Percentiles rank a stretch among this genome's conserved stretches.
Conservation (phyloP, 306 rosid species). For the Lathyrus sativus region DNA sequence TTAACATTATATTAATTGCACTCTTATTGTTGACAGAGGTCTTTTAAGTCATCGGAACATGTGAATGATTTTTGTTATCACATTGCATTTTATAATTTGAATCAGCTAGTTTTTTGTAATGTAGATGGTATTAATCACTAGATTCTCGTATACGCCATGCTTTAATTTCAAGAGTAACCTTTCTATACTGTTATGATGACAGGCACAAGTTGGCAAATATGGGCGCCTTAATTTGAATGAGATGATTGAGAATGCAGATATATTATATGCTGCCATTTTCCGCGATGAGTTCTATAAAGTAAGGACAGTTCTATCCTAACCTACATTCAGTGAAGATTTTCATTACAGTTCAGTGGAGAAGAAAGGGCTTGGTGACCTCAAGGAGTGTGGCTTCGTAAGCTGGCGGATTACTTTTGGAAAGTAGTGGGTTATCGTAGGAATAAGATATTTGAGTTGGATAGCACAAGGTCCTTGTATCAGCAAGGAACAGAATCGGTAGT, state of each 20-base stretch:
- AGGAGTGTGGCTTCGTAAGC: too few species aligned
- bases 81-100: not conserved
- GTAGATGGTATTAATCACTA: not conserved
- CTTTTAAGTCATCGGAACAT: not conserved
- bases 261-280: slow-evolving; percentile 84
- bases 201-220: slow-evolving; percentile 84
- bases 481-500: too few species aligned
- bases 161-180: slow-evolving; percentile 28
- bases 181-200: slow-evolving; percentile 39
- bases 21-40: slow-evolving; percentile 3
- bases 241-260: slow-evolving; percentile 88
- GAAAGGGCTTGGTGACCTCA: too few species aligned
- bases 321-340: slow-evolving; percentile 2
- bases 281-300: slow-evolving; percentile 80
- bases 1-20: slow-evolving; percentile 7
- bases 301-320: slow-evolving; percentile 19
- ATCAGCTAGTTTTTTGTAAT: not conserved
- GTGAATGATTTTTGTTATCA: not conserved
- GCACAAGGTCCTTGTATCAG: too few species aligned
- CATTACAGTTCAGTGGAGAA: too few species aligned
- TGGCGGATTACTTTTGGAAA: too few species aligned
- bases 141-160: slow-evolving; percentile 32
- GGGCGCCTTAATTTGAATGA: slow-evolving; percentile 75
- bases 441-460: too few species aligned
- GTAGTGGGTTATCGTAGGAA: too few species aligned